These are phyloP conservation scores for Solanum tacnaense DNA, from an alignment of 257 asterid species.

Conservation along the genomic window DNA sequence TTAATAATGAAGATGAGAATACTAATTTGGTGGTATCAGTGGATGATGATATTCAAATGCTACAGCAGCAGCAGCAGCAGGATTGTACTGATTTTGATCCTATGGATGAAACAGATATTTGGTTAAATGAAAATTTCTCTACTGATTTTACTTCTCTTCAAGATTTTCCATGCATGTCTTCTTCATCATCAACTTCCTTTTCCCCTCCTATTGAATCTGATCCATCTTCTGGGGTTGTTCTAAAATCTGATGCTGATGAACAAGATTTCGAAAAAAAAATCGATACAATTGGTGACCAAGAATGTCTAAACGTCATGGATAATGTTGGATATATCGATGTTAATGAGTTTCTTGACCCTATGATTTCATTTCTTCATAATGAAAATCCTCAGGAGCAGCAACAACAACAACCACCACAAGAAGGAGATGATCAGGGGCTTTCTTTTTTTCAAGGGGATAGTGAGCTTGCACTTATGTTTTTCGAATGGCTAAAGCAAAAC, in stretches of 20 bases:
- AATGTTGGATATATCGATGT: conserved; percentile 52
- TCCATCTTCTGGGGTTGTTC: conserved; percentile 28
- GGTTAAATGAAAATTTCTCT: conserved; percentile 43
- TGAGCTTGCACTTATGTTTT: conserved; percentile 60
- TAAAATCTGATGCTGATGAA: conserved; percentile 31
- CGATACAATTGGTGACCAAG: conserved; percentile 13
- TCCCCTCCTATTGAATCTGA: conserved; percentile 16
- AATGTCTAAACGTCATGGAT: conserved; percentile 53
- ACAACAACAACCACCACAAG: background rate
- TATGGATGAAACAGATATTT: conserved; percentile 36
- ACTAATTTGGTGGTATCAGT: background rate
- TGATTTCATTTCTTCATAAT: conserved; percentile 36
- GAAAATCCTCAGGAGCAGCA: conserved; percentile 23
- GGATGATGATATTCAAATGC: conserved; percentile 11
- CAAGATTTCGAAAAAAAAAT: background rate
- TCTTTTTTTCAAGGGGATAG: conserved; percentile 40
- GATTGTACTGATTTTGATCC: conserved; percentile 10
- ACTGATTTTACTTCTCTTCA: conserved; percentile 26
- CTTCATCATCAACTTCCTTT: conserved; percentile 30
- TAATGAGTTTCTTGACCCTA: conserved; percentile 63
- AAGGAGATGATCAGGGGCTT: conserved; percentile 13
- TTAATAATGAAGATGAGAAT: conserved; percentile 9
- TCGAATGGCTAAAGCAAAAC: conserved; percentile 86
- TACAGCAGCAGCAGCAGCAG: background rate
- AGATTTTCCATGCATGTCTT: conserved; percentile 51